These are phyloP conservation scores for Herpetomonas muscarum DNA, from an alignment of 208 protist species.

Conservation along the genomic window DNA sequence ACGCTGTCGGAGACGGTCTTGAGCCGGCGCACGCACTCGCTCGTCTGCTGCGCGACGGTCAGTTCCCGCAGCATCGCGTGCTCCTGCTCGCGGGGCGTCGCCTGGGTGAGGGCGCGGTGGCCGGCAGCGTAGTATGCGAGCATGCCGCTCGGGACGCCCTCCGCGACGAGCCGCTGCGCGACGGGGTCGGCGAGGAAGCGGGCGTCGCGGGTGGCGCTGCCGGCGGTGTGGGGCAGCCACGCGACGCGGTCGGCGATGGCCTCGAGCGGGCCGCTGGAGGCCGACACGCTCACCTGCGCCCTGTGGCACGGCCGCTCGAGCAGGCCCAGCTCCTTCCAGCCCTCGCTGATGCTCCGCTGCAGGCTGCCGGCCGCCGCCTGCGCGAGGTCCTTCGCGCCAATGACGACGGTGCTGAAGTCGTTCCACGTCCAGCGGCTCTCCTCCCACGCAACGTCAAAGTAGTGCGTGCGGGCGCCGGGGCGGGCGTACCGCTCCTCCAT, in stretches of 20 bases:
- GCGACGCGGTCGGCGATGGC: conserved; percentile 50
- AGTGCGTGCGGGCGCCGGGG: conserved; percentile 28
- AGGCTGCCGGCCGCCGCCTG: conserved; percentile 40
- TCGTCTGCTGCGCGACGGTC: conserved; percentile 26
- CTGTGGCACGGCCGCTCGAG: conserved; percentile 20
- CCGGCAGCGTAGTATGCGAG: conserved; percentile 17
- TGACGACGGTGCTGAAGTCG: conserved; percentile 33
- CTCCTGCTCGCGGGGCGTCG: conserved; percentile 6
- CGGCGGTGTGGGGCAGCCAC: conserved; percentile 25
- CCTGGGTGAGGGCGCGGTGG: conserved; percentile 11
- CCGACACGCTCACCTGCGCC: conserved; percentile 39
- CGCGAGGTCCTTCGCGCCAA: conserved; percentile 28
- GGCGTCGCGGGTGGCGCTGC: background rate
- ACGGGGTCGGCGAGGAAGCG: conserved; percentile 21
- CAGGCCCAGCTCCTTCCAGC: conserved; percentile 48
- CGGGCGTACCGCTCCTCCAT: conserved; percentile 36
- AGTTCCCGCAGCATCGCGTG: conserved; percentile 16
- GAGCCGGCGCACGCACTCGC: conserved; percentile 28
- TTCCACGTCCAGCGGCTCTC: conserved; percentile 41
- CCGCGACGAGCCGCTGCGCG: conserved; percentile 38
- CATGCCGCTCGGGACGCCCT: conserved; percentile 39
- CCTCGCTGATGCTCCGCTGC: conserved; percentile 37
- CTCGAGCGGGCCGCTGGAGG: conserved; percentile 56
- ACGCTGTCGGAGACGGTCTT: conserved; percentile 21
- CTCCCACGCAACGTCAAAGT: conserved; percentile 45